Conservation (phyloP, 768 basidiomycete genomes). For the Phlegmacium glaucopus region DNA sequence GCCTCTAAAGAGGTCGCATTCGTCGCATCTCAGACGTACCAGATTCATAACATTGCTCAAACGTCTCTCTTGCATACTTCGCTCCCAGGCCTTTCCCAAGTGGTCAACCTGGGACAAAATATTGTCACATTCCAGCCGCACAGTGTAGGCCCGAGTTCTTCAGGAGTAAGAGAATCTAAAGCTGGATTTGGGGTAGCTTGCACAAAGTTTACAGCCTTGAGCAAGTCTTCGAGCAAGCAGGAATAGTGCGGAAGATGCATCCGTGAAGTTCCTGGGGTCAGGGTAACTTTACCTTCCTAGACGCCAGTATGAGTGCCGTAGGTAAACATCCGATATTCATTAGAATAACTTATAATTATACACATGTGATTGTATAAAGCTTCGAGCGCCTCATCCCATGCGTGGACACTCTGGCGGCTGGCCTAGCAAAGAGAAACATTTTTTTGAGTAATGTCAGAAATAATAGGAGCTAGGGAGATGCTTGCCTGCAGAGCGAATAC, state of each 20-base stretch:
- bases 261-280: slow-evolving; percentile 47
- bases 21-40: too few relatives aligned
- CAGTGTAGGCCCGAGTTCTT: slow-evolving; percentile 15
- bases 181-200: slow-evolving; percentile 47
- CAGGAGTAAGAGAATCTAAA: slow-evolving; percentile 29
- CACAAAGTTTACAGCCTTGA: slow-evolving; percentile 46
- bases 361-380: slow-evolving; percentile 48
- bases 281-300: slow-evolving; percentile 20
- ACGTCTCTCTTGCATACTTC: slow-evolving; percentile 40
- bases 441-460: not conserved
- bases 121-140: slow-evolving; percentile 45
- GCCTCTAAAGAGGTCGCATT: too few relatives aligned
- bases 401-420: slow-evolving; percentile 51
- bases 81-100: slow-evolving; percentile 37
- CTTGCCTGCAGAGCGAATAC: slow-evolving; percentile 43
- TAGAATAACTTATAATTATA: slow-evolving; percentile 36
- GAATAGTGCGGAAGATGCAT: slow-evolving; percentile 54
- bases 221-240: slow-evolving; percentile 51
- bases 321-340: not conserved
- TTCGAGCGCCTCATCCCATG: slow-evolving; percentile 60
- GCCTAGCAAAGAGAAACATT: slow-evolving; percentile 16
- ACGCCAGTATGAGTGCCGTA: not conserved
- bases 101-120: slow-evolving; percentile 48
- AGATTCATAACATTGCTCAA: slow-evolving; percentile 48
- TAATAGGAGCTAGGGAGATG: not conserved